A percentile compares a stretch with the other conserved stretches of the same genome.
These are phyloP conservation scores for Trametes sp. DNA, from an alignment of 1,284 basidiomycete genomes.

Conservation along the genomic window DNA sequence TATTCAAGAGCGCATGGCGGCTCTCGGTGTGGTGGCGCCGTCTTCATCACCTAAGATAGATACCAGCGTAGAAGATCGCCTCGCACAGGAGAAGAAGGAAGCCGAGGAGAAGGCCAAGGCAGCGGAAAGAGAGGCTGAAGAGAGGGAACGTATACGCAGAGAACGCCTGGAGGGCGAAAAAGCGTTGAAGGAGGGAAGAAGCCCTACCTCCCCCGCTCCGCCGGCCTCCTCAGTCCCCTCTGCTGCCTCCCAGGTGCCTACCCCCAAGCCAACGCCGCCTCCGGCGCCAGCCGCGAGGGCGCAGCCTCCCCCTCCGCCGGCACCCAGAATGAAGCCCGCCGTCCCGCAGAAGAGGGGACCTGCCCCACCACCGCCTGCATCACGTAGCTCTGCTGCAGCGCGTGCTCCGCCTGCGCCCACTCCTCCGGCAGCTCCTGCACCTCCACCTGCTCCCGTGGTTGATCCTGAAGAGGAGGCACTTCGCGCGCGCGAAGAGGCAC, in stretches of 20 bases:
- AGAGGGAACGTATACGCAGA: conserved; percentile 72
- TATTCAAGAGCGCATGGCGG: conserved; percentile 88
- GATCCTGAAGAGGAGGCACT: conserved; percentile 75
- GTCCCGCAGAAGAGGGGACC: conserved; percentile 35
- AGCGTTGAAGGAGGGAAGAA: conserved; percentile 58
- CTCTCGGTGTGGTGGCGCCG: conserved; percentile 77
- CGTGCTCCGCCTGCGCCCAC: conserved; percentile 40
- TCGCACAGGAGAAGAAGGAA: conserved; percentile 85
- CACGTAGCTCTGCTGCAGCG: conserved; percentile 38
- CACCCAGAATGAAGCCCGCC: conserved; percentile 38
- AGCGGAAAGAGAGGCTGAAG: conserved; percentile 82
- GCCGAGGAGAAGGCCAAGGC: conserved; percentile 81
- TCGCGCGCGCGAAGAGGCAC: conserved; percentile 66
- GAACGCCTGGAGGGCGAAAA: conserved; percentile 76
- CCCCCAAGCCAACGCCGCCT: conserved; percentile 43
- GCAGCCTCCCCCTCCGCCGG: conserved; percentile 53
- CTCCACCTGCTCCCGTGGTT: conserved; percentile 40
- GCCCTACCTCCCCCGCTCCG: conserved; percentile 45
- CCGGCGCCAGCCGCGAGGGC: conserved; percentile 45
- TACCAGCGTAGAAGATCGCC: conserved; percentile 80
- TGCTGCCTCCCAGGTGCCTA: conserved; percentile 37
- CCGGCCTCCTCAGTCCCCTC: conserved; percentile 44
- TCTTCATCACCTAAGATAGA: conserved; percentile 65
- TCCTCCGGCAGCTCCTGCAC: conserved; percentile 37
- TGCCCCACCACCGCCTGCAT: conserved; percentile 45